These are phyloP conservation scores for Botryotinia globosa DNA, from an alignment of 2,329 filamentous ascomycete species.

Conservation along the genomic window DNA sequence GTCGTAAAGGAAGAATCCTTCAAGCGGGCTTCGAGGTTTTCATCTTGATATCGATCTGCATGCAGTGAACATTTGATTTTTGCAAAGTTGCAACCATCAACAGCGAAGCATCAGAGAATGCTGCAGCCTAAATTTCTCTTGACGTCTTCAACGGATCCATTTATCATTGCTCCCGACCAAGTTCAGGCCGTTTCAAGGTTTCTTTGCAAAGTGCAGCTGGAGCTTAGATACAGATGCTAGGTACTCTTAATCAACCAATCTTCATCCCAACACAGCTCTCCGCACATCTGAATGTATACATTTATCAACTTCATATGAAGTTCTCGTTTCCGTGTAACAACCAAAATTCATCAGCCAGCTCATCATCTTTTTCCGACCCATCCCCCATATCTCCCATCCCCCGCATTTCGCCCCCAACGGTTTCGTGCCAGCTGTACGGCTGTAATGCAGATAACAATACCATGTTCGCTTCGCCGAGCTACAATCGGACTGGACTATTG, in stretches of 20 bases:
- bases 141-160: not conserved
- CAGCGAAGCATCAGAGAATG: not conserved
- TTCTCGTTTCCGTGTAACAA: conserved; percentile 10
- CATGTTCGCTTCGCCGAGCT: conserved; percentile 2
- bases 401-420: conserved; percentile 17
- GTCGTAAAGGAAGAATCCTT: conserved; percentile 19
- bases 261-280: conserved; percentile 16
- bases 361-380: conserved; percentile 6
- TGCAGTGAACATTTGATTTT: not conserved
- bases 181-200: conserved; percentile 5
- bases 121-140: conserved; percentile 15
- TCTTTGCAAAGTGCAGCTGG: conserved; percentile 9
- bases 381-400: conserved; percentile 15
- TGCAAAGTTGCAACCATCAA: conserved; percentile 21
- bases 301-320: not conserved
- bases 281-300: conserved; percentile 12
- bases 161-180: conserved; percentile 4
- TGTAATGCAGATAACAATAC: conserved; percentile 3
- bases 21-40: not conserved
- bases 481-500: conserved; percentile 9
- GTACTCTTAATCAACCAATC: conserved; percentile 8
- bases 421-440: conserved; percentile 4
- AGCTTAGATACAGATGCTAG: conserved; percentile 4
- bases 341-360: conserved; percentile 8
- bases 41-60: conserved; percentile 3